phyloP scores from a whole-genome alignment of 192 early-diverging fungal genomes.

The Lunasporangiospora selenospora region DNA sequence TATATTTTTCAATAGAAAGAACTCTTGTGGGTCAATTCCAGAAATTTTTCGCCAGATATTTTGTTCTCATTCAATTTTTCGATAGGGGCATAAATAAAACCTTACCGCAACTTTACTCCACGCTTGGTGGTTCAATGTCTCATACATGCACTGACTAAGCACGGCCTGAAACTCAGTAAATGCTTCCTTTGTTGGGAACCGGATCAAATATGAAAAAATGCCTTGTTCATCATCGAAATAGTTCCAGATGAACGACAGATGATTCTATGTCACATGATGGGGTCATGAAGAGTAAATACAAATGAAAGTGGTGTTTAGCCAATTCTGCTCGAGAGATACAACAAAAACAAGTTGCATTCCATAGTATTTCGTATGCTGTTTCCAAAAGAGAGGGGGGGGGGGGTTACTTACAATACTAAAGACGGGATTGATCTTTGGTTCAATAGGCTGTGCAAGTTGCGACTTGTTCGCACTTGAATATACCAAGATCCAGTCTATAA shows the following conservation, averaged over 20 bases:
- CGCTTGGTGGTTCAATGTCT: slow-evolving; percentile 65
- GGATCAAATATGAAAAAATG: slow-evolving; percentile 80
- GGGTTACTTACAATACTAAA: slow-evolving; percentile 60
- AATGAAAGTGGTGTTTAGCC: too few relatives aligned
- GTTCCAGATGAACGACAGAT: slow-evolving; percentile 84
- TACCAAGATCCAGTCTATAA: slow-evolving; percentile 64
- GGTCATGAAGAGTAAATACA: too few relatives aligned
- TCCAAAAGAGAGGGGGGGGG: too few relatives aligned
- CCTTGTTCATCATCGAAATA: slow-evolving; percentile 62
- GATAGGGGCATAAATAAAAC: too few relatives aligned
- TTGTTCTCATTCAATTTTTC: slow-evolving; percentile 22
- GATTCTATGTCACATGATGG: too few relatives aligned
- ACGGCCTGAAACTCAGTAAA: slow-evolving; percentile 67
- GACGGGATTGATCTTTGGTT: slow-evolving; percentile 79
- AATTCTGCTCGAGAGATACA: too few relatives aligned
- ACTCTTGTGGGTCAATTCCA: neutral
- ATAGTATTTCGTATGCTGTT: too few relatives aligned
- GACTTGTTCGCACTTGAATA: slow-evolving; percentile 45
- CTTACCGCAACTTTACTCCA: slow-evolving; percentile 69
- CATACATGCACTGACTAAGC: slow-evolving; percentile 80
- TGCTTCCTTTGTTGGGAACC: slow-evolving; percentile 58
- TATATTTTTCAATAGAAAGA: slow-evolving; percentile 13
- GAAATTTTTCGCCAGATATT: neutral
- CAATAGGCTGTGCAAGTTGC: slow-evolving; percentile 63
- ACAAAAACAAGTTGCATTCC: neutral